A percentile compares a stretch with the other conserved stretches of the same genome.
Conservation (phyloP, 2,329 filamentous ascomycete genomes). For the Purpureocillium lavendulum region DNA sequence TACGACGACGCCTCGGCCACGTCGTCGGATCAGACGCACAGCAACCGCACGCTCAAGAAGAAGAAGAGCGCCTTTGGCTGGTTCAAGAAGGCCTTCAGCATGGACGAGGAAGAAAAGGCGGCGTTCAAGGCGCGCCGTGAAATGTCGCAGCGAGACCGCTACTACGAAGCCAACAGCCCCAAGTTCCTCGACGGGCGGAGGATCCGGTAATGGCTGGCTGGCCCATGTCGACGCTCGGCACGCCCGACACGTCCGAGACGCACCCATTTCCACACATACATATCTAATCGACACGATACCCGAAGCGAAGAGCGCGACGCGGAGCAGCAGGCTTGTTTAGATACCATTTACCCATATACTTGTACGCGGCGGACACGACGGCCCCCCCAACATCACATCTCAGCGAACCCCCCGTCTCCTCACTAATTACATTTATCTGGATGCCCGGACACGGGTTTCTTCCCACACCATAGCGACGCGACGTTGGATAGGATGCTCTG, state of each 20-base stretch:
- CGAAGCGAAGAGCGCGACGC: too few species aligned
- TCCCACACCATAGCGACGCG: too few species aligned
- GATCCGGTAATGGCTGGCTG: conserved; percentile 17
- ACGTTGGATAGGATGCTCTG: too few species aligned
- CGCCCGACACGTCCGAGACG: background rate
- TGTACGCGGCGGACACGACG: too few species aligned
- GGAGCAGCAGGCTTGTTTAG: too few species aligned
- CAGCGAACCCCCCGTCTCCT: too few species aligned
- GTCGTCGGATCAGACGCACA: conserved; percentile 16
- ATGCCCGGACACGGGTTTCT: too few species aligned
- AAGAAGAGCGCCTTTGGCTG: conserved; percentile 61
- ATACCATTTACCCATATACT: too few species aligned
- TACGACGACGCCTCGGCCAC: conserved; percentile 25
- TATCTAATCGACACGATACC: too few species aligned
- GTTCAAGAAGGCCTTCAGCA: conserved; percentile 59
- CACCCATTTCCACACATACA: too few species aligned
- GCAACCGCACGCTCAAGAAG: conserved; percentile 46
- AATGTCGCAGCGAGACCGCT: conserved; percentile 35
- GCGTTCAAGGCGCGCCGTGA: conserved; percentile 49
- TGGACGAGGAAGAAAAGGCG: conserved; percentile 55
- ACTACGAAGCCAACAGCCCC: conserved; percentile 41
- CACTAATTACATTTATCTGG: too few species aligned
- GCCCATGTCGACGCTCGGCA: conserved; percentile 7
- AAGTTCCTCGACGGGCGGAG: conserved; percentile 49
- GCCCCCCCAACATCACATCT: too few species aligned